phyloP scores from a whole-genome alignment of 2,329 filamentous ascomycete species.

The Ophiosphaerella herpotricha region DNA sequence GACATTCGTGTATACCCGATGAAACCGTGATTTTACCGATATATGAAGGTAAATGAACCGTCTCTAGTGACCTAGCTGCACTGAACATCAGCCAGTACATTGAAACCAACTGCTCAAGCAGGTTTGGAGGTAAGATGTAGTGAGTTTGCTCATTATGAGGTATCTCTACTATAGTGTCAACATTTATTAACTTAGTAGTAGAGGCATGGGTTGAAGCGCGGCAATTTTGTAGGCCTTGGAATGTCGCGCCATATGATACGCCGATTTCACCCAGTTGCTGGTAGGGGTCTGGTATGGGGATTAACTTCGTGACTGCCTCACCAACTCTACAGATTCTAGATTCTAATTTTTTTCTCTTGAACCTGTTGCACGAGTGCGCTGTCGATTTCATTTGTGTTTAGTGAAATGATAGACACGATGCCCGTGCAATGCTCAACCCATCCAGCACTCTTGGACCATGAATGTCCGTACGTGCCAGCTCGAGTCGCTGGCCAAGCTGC shows the following conservation, averaged over 20 bases:
- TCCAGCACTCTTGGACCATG: conserved; percentile 56
- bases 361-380: conserved; percentile 12
- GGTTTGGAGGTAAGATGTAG: conserved; percentile 30
- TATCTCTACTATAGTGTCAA: conserved; percentile 30
- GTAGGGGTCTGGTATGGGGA: conserved; percentile 48
- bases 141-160: conserved; percentile 30
- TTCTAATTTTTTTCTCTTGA: background rate
- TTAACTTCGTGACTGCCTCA: conserved; percentile 17
- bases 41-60: conserved; percentile 27
- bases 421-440: conserved; percentile 63
- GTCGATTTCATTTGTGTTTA: conserved; percentile 50
- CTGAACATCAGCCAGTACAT: conserved; percentile 36
- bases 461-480: too few species aligned
- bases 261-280: conserved; percentile 54
- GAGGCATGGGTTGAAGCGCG: conserved; percentile 43
- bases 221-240: conserved; percentile 57
- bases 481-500: too few species aligned
- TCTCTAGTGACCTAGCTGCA: conserved; percentile 8
- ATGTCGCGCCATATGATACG: conserved; percentile 57
- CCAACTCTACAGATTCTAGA: background rate
- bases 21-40: conserved; percentile 29
- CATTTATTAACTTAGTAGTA: conserved; percentile 20
- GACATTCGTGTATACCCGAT: conserved; percentile 5
- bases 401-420: conserved; percentile 38
- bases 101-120: conserved; percentile 32